phyloP scores from a whole-genome alignment of 108 stramenopile species.

The Cyclotella choctawhatcheeana region DNA sequence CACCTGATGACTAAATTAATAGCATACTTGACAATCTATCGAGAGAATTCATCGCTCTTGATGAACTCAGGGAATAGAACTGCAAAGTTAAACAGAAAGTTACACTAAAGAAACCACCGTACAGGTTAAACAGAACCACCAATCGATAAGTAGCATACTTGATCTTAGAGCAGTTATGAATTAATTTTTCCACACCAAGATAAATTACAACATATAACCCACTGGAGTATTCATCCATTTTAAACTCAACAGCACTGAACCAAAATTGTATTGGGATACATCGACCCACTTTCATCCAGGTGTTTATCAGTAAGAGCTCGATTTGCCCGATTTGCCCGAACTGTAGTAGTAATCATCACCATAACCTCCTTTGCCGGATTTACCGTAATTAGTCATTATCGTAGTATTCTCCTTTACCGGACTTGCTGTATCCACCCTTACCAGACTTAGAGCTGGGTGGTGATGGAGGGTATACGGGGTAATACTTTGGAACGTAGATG shows the following conservation, averaged over 20 bases:
- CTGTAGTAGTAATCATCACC: neutral
- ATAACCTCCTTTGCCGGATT: neutral
- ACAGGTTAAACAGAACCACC: no score
- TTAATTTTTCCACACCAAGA: neutral
- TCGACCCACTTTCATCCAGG: constrained; percentile 1
- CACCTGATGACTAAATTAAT: no score
- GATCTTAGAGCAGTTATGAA: neutral
- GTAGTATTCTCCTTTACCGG: no score
- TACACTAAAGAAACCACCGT: no score
- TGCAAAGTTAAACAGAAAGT: neutral
- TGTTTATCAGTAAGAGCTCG: no score
- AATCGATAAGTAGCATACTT: no score
- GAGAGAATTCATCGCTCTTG: no score
- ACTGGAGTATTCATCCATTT: neutral
- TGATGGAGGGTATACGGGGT: neutral
- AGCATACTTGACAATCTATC: no score
- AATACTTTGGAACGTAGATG: constrained; percentile 3
- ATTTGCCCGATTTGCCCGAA: neutral
- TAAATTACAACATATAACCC: neutral
- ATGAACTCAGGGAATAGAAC: no score
- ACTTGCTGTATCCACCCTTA: constrained; percentile 4
- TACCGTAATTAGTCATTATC: neutral
- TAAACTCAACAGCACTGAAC: neutral
- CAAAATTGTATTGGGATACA: no score
- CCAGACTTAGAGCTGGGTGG: constrained; percentile 4